These are phyloP conservation scores for Aeschynomene evenia DNA, from an alignment of 306 rosid genomes.

Conservation along the genomic window DNA sequence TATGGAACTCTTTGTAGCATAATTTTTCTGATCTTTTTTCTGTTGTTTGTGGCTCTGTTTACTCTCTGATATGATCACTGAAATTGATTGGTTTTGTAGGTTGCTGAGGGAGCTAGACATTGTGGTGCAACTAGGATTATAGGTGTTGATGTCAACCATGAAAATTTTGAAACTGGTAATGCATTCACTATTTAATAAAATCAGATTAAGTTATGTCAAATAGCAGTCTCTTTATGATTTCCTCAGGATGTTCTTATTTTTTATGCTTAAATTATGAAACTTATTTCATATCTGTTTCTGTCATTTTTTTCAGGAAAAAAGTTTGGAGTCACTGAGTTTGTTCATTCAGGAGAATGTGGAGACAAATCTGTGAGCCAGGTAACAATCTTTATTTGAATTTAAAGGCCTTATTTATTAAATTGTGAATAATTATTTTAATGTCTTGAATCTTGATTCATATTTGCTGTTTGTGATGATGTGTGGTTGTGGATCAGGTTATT, in stretches of 20 bases:
- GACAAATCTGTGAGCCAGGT: conserved; percentile 78
- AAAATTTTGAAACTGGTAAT: conserved; percentile 67
- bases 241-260: not conserved
- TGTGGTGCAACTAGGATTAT: conserved; percentile 78
- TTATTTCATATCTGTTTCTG: not conserved
- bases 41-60: not conserved
- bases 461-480: not conserved
- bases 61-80: not conserved
- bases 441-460: not conserved
- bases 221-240: not conserved
- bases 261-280: not conserved
- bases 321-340: conserved; percentile 79
- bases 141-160: conserved; percentile 74
- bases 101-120: conserved; percentile 88
- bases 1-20: conserved; percentile 33
- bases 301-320: conserved; percentile 53
- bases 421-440: not conserved
- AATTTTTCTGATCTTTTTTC: not conserved
- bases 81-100: conserved; percentile 44
- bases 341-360: conserved; percentile 44
- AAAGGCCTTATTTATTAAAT: too few species aligned
- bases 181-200: not conserved
- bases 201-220: not conserved
- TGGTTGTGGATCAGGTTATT: conserved; percentile 44
- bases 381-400: not conserved